phyloP scores from a whole-genome alignment of 768 basidiomycete species.

The Panaeolus papilionaceus region DNA sequence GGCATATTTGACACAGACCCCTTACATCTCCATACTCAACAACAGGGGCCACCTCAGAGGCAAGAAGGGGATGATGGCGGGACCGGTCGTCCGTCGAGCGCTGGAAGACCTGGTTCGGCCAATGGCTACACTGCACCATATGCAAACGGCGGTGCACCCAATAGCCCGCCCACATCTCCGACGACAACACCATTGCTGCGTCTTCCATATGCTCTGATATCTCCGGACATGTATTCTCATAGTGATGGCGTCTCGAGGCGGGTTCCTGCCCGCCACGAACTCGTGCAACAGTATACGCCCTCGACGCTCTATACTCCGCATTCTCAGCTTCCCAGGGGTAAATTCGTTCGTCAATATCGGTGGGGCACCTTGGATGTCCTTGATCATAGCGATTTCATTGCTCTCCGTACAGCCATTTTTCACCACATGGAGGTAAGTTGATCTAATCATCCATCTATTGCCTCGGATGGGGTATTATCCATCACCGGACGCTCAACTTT shows the following conservation, averaged over 20 bases:
- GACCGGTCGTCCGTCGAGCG: conserved; percentile 47
- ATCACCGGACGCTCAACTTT: conserved; percentile 11
- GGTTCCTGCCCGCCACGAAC: conserved; percentile 68
- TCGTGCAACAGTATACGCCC: conserved; percentile 77
- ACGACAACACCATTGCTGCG: conserved; percentile 63
- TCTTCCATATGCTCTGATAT: conserved; percentile 85
- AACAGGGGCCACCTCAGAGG: conserved; percentile 14
- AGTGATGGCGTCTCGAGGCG: conserved; percentile 76
- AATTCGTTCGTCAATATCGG: conserved; percentile 75
- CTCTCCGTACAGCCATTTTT: conserved; percentile 80
- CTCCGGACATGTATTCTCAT: conserved; percentile 85
- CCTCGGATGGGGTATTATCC: conserved; percentile 20
- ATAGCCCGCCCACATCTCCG: conserved; percentile 74
- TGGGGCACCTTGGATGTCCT: conserved; percentile 88
- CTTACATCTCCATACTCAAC: conserved; percentile 31
- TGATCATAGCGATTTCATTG: conserved; percentile 86
- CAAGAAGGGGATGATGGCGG: conserved; percentile 4
- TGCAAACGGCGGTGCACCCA: conserved; percentile 59
- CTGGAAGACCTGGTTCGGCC: conserved; percentile 52
- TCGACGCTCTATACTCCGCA: conserved; percentile 47
- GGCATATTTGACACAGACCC: conserved; percentile 85
- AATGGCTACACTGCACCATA: conserved; percentile 53
- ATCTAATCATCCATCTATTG: conserved; percentile 23
- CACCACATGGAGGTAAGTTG: conserved; percentile 85
- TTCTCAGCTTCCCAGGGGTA: conserved; percentile 61